These are phyloP conservation scores for Panicum virgatum DNA, from an alignment of 202 grass and related monocot species.

Conservation along the genomic window DNA sequence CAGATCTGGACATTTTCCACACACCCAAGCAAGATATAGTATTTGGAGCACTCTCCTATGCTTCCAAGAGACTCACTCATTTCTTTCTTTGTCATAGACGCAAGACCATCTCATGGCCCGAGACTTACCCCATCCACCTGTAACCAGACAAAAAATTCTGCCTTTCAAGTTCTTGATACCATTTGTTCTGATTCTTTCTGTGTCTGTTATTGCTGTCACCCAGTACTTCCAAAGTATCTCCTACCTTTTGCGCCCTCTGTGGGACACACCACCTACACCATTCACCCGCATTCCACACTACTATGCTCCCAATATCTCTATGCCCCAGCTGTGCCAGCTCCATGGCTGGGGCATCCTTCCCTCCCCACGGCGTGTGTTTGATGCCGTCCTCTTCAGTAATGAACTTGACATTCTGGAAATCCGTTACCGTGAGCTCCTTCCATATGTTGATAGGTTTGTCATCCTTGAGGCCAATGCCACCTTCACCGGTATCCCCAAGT, in stretches of 20 bases:
- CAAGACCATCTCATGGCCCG: slow-evolving; percentile 48
- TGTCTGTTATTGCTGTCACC: slow-evolving; percentile 39
- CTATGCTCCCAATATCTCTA: slow-evolving; percentile 67
- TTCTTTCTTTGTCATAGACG: slow-evolving; percentile 14
- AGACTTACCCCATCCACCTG: slow-evolving; percentile 23
- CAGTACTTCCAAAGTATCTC: slow-evolving; percentile 64
- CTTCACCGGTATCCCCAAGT: slow-evolving; percentile 79
- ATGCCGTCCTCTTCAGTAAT: slow-evolving; percentile 86
- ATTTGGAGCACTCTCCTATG: slow-evolving; percentile 28
- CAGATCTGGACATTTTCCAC: not conserved
- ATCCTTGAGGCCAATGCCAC: slow-evolving; percentile 90
- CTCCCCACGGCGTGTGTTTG: slow-evolving; percentile 72
- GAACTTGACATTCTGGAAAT: slow-evolving; percentile 94
- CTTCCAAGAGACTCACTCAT: slow-evolving; percentile 12
- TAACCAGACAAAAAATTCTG: slow-evolving; percentile 40
- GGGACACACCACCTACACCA: slow-evolving; percentile 80
- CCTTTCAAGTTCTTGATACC: slow-evolving; percentile 45
- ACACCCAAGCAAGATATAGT: not conserved
- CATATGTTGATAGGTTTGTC: slow-evolving; percentile 76
- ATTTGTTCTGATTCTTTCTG: slow-evolving; percentile 51
- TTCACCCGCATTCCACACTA: slow-evolving; percentile 86
- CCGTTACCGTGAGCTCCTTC: slow-evolving; percentile 73
- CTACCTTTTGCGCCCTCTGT: slow-evolving; percentile 86
- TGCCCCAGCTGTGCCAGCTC: slow-evolving; percentile 62
- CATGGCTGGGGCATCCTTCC: slow-evolving; percentile 76